These are phyloP conservation scores for Centaurea solstitialis DNA, from an alignment of 129 eudicot genomes.

Conservation along the genomic window DNA sequence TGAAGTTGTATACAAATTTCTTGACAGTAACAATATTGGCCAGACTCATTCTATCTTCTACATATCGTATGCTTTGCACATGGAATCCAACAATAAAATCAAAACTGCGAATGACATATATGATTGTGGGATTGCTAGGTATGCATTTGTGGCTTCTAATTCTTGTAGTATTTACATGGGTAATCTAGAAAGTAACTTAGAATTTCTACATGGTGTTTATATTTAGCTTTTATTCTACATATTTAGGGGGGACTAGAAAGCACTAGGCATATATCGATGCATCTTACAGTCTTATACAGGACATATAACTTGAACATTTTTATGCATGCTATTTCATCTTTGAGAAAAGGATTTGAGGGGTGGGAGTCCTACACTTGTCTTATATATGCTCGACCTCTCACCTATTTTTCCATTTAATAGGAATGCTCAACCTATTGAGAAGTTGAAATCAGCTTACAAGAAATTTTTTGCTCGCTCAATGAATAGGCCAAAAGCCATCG, in stretches of 20 bases:
- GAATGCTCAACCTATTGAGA: conserved; percentile 90
- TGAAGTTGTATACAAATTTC: conserved; percentile 74
- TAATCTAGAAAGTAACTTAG: background rate
- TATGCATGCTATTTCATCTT: background rate
- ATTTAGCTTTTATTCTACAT: too few relatives aligned
- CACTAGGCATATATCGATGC: background rate
- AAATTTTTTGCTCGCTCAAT: conserved; percentile 75
- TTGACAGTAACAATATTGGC: conserved; percentile 77
- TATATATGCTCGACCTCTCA: background rate
- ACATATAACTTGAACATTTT: too few relatives aligned
- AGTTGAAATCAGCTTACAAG: conserved; percentile 69
- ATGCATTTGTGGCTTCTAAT: conserved; percentile 20
- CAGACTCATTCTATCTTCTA: conserved; percentile 70
- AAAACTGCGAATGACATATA: conserved; percentile 76
- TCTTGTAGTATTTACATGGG: background rate
- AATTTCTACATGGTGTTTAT: background rate
- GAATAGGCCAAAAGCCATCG: conserved; percentile 55
- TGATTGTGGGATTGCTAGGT: conserved; percentile 78
- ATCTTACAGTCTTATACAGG: background rate
- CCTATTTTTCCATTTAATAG: conserved; percentile 33
- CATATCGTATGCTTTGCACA: conserved; percentile 74
- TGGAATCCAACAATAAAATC: conserved; percentile 78
- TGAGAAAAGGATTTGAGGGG: background rate
- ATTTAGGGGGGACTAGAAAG: background rate
- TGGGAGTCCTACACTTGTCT: background rate